phyloP scores from a whole-genome alignment of 2,329 filamentous ascomycete species.

The Neonectria coccinea region DNA sequence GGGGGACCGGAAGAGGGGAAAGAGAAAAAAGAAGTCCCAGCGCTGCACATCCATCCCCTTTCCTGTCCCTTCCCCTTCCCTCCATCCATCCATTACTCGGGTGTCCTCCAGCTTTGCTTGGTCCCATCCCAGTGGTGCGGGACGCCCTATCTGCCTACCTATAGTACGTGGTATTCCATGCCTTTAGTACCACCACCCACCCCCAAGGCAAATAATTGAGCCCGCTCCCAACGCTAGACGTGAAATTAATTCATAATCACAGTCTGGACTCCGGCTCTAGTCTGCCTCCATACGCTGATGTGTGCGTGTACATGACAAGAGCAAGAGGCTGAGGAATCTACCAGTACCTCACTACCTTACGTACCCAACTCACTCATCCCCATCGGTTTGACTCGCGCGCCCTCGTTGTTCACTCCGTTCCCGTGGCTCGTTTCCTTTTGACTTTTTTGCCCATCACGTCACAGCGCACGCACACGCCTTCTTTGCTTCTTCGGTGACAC shows the following conservation, averaged over 20 bases:
- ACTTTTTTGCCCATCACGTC: background rate
- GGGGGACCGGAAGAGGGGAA: background rate
- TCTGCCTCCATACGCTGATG: constrained; percentile 13
- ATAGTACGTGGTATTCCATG: constrained; percentile 11
- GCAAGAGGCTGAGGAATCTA: no score
- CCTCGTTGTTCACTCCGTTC: background rate
- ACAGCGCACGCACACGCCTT: background rate
- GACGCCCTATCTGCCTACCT: background rate
- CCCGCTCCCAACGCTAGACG: constrained; percentile 22
- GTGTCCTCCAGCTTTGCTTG: background rate
- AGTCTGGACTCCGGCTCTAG: constrained; percentile 21
- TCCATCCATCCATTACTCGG: background rate
- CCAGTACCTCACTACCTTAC: no score
- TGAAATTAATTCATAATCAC: constrained; percentile 20
- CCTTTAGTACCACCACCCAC: constrained; percentile 1
- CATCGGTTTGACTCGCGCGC: background rate
- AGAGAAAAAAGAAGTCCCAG: no score
- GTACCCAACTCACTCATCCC: no score
- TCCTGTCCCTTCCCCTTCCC: background rate
- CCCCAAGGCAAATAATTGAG: constrained; percentile 23
- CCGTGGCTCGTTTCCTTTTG: background rate
- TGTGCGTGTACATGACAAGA: background rate
- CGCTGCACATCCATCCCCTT: constrained; percentile 10
- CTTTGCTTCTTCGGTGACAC: constrained; percentile 1
- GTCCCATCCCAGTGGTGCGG: background rate